phyloP scores from a whole-genome alignment of 2,329 filamentous ascomycete species.

The Ophiocordyceps camponoti-rufipedis region DNA sequence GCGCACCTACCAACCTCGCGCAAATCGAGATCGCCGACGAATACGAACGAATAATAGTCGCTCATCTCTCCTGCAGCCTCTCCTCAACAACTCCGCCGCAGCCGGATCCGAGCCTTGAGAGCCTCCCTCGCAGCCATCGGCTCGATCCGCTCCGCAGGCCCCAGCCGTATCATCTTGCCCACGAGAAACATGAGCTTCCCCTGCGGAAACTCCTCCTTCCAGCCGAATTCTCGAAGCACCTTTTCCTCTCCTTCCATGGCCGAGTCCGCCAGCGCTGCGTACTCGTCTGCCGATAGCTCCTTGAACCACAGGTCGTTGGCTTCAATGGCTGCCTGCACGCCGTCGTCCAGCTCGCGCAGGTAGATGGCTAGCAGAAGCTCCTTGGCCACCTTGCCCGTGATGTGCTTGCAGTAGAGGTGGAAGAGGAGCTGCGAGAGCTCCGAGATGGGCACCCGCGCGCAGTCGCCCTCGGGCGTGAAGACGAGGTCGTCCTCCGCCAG shows the following conservation, averaged over 20 bases:
- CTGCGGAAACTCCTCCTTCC: constrained; percentile 27
- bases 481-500: constrained; percentile 34
- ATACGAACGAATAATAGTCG: too few species aligned
- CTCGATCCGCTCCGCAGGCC: constrained; percentile 34
- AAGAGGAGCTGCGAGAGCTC: constrained; percentile 32
- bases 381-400: constrained; percentile 39
- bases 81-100: too few species aligned
- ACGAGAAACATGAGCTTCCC: constrained; percentile 44
- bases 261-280: constrained; percentile 24
- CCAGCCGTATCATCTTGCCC: constrained; percentile 37
- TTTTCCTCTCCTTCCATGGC: constrained; percentile 27
- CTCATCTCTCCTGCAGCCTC: too few species aligned
- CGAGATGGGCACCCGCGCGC: constrained; percentile 23
- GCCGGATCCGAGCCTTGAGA: constrained; percentile 18
- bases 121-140: constrained; percentile 29
- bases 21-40: not conserved
- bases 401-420: constrained; percentile 26
- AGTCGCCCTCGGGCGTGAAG: constrained; percentile 28
- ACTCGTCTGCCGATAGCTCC: constrained; percentile 29
- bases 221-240: constrained; percentile 25
- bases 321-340: constrained; percentile 26
- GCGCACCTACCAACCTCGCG: not conserved
- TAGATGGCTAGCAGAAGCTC: constrained; percentile 36
- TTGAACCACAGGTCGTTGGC: constrained; percentile 33
- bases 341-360: constrained; percentile 23